Conservation (phyloP, 495 filamentous ascomycete genomes). For the Melanomma pulvis-pyrius region DNA sequence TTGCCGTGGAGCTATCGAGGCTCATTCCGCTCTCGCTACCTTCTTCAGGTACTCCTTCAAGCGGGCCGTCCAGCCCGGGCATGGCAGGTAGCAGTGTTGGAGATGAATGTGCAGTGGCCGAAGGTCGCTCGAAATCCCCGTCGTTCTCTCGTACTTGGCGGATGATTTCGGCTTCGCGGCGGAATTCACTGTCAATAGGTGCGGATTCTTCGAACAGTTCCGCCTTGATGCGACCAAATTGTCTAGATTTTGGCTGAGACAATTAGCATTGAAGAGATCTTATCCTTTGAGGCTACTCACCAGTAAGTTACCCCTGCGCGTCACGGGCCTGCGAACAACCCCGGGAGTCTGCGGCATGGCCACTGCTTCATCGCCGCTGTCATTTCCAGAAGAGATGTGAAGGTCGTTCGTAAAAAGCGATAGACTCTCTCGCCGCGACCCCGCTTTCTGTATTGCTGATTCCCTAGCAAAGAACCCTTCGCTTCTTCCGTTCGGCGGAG, state of each 20-base stretch:
- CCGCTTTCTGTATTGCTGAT: slow-evolving; percentile 51
- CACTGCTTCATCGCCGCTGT: slow-evolving; percentile 73
- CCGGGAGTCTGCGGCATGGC: slow-evolving; percentile 52
- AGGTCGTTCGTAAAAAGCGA: slow-evolving; percentile 84
- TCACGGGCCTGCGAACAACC: slow-evolving; percentile 72
- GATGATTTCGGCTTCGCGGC: slow-evolving; percentile 91
- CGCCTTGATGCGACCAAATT: slow-evolving; percentile 88
- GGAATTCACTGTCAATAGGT: slow-evolving; percentile 84
- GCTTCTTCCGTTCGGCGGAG: slow-evolving; percentile 63
- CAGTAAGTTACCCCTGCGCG: slow-evolving; percentile 82
- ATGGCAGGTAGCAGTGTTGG: slow-evolving; percentile 46
- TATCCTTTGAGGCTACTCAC: slow-evolving; percentile 53
- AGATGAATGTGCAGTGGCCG: slow-evolving; percentile 55
- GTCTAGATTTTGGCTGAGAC: slow-evolving; percentile 84
- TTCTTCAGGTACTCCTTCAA: slow-evolving; percentile 64
- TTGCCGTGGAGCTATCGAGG: slow-evolving; percentile 46
- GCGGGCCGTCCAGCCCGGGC: slow-evolving; percentile 40
- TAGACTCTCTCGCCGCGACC: slow-evolving; percentile 76
- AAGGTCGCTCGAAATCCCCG: slow-evolving; percentile 50
- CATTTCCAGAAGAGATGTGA: slow-evolving; percentile 74
- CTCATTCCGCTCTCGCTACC: slow-evolving; percentile 54
- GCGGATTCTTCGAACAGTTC: slow-evolving; percentile 84
- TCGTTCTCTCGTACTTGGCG: slow-evolving; percentile 85
- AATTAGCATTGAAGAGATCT: slow-evolving; percentile 10
- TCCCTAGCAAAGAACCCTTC: slow-evolving; percentile 43